A percentile compares a stretch with the other conserved stretches of the same genome.
phyloP scores from a whole-genome alignment of 1,284 basidiomycete species.

The Psilocybe mexicana region DNA sequence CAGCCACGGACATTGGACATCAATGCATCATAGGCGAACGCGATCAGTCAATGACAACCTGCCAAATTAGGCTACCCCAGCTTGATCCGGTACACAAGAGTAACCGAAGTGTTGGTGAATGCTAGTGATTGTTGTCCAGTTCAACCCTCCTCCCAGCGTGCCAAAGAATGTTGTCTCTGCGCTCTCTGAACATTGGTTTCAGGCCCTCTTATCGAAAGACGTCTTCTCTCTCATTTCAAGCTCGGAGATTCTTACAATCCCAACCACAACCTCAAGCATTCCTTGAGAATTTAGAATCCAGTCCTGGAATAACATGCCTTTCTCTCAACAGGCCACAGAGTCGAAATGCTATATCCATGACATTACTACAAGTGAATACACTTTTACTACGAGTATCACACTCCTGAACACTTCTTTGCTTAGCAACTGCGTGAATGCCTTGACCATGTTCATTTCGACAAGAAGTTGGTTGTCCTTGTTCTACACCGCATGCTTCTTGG shows the following conservation, averaged over 20 bases:
- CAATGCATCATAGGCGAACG: not conserved
- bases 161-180: not conserved
- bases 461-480: conserved; percentile 43
- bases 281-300: conserved; percentile 46
- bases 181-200: not conserved
- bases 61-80: not conserved
- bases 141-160: not conserved
- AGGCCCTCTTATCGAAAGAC: not conserved
- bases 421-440: conserved; percentile 77
- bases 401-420: conserved; percentile 11
- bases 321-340: conserved; percentile 80
- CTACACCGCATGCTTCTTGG: not conserved
- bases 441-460: conserved; percentile 68
- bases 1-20: not conserved
- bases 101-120: not conserved
- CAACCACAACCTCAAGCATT: conserved; percentile 41
- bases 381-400: conserved; percentile 2
- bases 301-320: conserved; percentile 64
- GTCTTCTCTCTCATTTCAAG: not conserved
- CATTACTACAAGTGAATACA: conserved; percentile 61
- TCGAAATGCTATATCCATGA: conserved; percentile 87
- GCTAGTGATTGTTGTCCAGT: not conserved
- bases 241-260: conserved; percentile 19
- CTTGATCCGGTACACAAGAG: not conserved
- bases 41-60: not conserved